These are phyloP conservation scores for Castanea crenata DNA, from an alignment of 306 rosid species.

Conservation along the genomic window DNA sequence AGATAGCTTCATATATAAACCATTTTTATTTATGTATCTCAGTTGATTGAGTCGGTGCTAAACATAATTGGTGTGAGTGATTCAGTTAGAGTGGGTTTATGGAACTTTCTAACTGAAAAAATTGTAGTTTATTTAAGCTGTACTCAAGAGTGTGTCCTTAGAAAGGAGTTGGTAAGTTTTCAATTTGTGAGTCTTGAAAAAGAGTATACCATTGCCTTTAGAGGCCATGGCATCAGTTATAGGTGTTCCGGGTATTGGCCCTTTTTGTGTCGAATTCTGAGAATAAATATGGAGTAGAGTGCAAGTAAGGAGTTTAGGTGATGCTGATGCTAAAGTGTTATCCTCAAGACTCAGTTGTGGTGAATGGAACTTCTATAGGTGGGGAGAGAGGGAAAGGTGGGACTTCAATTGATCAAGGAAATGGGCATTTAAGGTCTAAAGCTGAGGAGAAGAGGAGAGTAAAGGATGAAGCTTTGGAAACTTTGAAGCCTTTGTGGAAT, in stretches of 20 bases:
- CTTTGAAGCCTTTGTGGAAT: constrained; percentile 63
- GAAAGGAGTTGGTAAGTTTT: not conserved
- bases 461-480: constrained; percentile 12
- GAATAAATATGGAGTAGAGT: constrained; percentile 18
- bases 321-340: constrained; percentile 26
- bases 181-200: not conserved
- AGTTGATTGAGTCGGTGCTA: too few relatives aligned
- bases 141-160: not conserved
- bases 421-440: constrained; percentile 23
- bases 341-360: constrained; percentile 38
- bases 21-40: too few relatives aligned
- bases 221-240: constrained; percentile 45
- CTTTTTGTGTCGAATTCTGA: constrained; percentile 14
- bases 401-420: constrained; percentile 28
- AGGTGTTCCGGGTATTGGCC: constrained; percentile 36
- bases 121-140: not conserved
- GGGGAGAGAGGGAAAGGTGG: constrained; percentile 35
- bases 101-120: not conserved
- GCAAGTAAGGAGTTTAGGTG: constrained; percentile 33
- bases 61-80: not conserved
- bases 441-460: constrained; percentile 15
- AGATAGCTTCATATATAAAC: too few relatives aligned
- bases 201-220: not conserved
- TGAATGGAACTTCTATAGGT: constrained; percentile 37
- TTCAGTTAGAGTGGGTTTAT: not conserved